Evolutionary conservation across 2,329 filamentous ascomycete genomes (phyloP), one percentile per base, ranked within the genome.

Genomic region (Corinectria fuckeliana): DNA sequence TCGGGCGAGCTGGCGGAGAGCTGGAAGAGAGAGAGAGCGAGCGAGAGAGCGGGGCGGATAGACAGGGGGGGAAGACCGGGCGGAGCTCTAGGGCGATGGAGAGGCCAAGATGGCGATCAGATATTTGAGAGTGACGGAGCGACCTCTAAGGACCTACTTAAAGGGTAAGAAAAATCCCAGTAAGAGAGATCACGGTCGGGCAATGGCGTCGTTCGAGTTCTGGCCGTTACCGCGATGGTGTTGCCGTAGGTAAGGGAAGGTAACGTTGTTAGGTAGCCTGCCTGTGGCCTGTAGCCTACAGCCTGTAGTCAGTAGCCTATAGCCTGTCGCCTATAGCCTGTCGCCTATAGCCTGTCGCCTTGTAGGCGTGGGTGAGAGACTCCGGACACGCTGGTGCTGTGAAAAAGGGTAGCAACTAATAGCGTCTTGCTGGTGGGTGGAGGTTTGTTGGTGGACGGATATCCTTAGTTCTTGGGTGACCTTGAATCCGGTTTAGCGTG

Each of bases 21-120:
- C 49, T 42, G 50, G 50, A 25, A 10, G 49, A 56, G 45, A 41
- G 38, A 42, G 32, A 16, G 14, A 36, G 54, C 21, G 45, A 45
- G 47, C 16, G 14, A 44, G 45, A 18, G 45, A 58, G 23, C 42
- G 47, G 41, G 49, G 49, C 52, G 49, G 52, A 44, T 50, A 45
- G 49, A 58, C 52, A 45, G 42, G 44, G 49, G 49, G 51, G 50
- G 42, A 50, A 44, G 42, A 56, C 45, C n/a, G 47, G 47, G 44
- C 18, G 49, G 34, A 58, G 41, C 55, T 58, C 49, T 36, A 36
- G 25, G 47, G 44, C 50, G 48, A 44, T 20, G 48, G 49, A 48
- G 49, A 52, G 41, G 32, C 23, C 28, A 13, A 21, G 45, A 20
- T 25, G 47, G 20, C n/a, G 23, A 18, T 10, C 23, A 26, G 16